These are phyloP conservation scores for Wickerhamiella siamensis DNA, from an alignment of 805 yeast genomes.

Conservation along the genomic window DNA sequence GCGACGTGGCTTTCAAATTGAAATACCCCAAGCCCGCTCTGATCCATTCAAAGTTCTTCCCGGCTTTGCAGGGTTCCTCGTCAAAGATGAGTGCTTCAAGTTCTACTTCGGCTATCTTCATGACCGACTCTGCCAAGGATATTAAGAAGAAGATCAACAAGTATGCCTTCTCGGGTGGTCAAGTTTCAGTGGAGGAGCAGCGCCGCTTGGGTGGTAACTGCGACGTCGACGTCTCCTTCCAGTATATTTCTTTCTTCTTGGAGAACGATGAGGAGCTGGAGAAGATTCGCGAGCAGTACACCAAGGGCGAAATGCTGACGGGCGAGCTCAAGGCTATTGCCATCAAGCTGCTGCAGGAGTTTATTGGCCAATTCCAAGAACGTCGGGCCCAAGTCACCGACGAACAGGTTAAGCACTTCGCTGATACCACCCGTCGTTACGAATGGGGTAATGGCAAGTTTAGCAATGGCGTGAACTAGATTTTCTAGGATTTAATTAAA, in stretches of 20 bases:
- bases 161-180: constrained; percentile 93
- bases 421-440: constrained; percentile 55
- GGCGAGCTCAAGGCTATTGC: constrained; percentile 90
- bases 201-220: constrained; percentile 84
- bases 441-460: constrained; percentile 57
- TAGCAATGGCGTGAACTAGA: constrained; percentile 19
- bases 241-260: constrained; percentile 76
- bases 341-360: constrained; percentile 63
- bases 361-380: constrained; percentile 70
- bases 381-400: constrained; percentile 55
- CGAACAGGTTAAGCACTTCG: constrained; percentile 46
- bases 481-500: too few relatives aligned
- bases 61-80: constrained; percentile 91
- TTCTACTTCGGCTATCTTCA: constrained; percentile 80
- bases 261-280: constrained; percentile 75
- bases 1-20: constrained; percentile 93
- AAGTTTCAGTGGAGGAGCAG: constrained; percentile 77
- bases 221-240: constrained; percentile 89
- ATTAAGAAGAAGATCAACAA: constrained; percentile 90
- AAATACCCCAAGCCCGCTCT: constrained; percentile 83
- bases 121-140: constrained; percentile 88
- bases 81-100: constrained; percentile 96
- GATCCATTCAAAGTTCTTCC: constrained; percentile 91
- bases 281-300: constrained; percentile 48
- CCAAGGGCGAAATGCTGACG: constrained; percentile 66